phyloP scores from a whole-genome alignment of 768 basidiomycete species.

The Tulasnella sp. region DNA sequence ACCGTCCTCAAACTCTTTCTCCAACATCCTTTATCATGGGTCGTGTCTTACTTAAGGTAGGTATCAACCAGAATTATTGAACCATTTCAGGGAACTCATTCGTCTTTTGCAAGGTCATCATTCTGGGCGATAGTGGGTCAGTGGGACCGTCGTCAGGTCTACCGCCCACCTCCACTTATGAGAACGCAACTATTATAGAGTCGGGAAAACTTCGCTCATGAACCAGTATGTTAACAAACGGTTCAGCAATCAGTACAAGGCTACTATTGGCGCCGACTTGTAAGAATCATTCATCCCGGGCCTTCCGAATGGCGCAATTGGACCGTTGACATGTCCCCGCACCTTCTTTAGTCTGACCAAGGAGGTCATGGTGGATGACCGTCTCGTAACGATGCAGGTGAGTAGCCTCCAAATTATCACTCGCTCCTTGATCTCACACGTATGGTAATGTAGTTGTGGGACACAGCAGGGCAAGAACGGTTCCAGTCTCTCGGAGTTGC shows the following conservation, averaged over 20 bases:
- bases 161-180: constrained; percentile 3
- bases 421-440: constrained; percentile 11
- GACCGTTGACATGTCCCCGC: constrained; percentile 20
- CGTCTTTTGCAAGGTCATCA: constrained; percentile 72
- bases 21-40: constrained; percentile 52
- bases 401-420: constrained; percentile 33
- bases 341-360: constrained; percentile 74
- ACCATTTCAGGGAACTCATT: constrained; percentile 28
- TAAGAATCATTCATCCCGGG: constrained; percentile 42
- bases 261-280: constrained; percentile 97
- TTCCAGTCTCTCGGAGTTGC: constrained; percentile 99
- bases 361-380: constrained; percentile 98
- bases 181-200: constrained; percentile 47
- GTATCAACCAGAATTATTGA: constrained; percentile 25
- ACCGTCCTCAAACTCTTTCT: neutral
- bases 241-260: constrained; percentile 99
- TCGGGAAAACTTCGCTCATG: constrained; percentile 99
- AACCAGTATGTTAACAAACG: constrained; percentile 99
- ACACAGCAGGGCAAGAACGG: constrained; percentile 98
- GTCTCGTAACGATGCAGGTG: constrained; percentile 98
- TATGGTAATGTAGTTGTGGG: constrained; percentile 73
- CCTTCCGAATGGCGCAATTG: neutral
- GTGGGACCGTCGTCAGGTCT: constrained; percentile 39
- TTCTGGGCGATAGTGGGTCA: constrained; percentile 94
- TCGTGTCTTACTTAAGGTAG: constrained; percentile 80